Evolutionary conservation across 495 filamentous ascomycete genomes (phyloP).

Genomic region (Aspergillus nanangensis): DNA sequence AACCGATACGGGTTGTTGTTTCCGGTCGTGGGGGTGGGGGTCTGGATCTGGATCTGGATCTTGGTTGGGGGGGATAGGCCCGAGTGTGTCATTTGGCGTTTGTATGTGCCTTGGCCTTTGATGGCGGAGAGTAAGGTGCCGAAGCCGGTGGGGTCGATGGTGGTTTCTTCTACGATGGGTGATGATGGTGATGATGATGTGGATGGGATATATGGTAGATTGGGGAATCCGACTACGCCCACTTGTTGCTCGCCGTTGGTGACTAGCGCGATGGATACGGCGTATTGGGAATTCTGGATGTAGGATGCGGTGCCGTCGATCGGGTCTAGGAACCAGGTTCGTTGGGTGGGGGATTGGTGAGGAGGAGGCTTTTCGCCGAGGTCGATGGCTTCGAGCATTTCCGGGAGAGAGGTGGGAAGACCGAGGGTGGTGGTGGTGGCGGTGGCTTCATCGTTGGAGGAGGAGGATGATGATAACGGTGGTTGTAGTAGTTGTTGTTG

Average conservation of each 20-base stretch:
- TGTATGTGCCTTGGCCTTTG: slow-evolving; percentile 42
- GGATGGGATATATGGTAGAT: slow-evolving; percentile 19
- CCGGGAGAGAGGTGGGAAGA: slow-evolving; percentile 19
- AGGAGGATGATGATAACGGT: too few species aligned
- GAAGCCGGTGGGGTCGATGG: slow-evolving; percentile 27
- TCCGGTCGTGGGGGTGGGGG: too few species aligned
- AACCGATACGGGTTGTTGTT: too few species aligned
- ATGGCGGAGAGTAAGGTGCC: slow-evolving; percentile 48
- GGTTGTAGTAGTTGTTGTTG: too few species aligned
- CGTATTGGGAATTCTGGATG: slow-evolving; percentile 49
- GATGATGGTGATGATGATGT: neutral
- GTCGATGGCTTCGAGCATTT: slow-evolving; percentile 51
- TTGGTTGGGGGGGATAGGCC: too few species aligned
- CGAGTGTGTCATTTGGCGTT: slow-evolving; percentile 28
- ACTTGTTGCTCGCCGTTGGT: slow-evolving; percentile 33
- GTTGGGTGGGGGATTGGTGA: too few species aligned
- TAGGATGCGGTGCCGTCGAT: slow-evolving; percentile 59
- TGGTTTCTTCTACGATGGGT: slow-evolving; percentile 24
- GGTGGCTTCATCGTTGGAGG: too few species aligned
- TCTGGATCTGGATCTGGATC: too few species aligned
- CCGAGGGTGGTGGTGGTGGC: neutral
- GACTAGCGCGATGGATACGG: slow-evolving; percentile 47
- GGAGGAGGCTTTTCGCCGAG: too few species aligned
- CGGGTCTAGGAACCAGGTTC: slow-evolving; percentile 56
- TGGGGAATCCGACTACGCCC: slow-evolving; percentile 43